phyloP scores from a whole-genome alignment of 345 rosid species.

The Passiflora organensis region DNA sequence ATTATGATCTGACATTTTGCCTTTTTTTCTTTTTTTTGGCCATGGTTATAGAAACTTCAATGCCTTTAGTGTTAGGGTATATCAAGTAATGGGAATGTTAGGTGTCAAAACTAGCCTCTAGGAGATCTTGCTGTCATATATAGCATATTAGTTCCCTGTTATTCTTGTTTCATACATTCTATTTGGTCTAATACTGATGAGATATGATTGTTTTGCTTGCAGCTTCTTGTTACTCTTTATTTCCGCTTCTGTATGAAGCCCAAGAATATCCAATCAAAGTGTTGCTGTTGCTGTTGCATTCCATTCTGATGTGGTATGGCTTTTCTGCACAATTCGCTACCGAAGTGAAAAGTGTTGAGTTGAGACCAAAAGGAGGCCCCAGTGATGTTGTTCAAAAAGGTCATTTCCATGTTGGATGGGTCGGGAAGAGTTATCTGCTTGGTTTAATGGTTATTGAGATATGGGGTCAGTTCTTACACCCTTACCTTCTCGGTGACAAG shows the following conservation, averaged over 20 bases:
- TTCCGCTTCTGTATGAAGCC: slow-evolving; percentile 71
- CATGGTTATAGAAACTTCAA: too few relatives aligned
- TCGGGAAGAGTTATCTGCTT: slow-evolving; percentile 44
- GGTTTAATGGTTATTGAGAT: slow-evolving; percentile 65
- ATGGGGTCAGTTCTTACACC: slow-evolving; percentile 68
- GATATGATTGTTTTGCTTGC: slow-evolving; percentile 23
- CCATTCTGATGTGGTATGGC: slow-evolving; percentile 47
- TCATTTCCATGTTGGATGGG: slow-evolving; percentile 43
- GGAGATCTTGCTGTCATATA: too few relatives aligned
- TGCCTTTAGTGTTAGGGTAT: too few relatives aligned
- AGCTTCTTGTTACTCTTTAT: slow-evolving; percentile 80
- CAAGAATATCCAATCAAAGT: slow-evolving; percentile 89
- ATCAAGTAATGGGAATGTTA: too few relatives aligned
- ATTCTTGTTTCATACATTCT: background rate
- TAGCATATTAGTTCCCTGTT: too few relatives aligned
- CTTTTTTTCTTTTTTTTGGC: too few relatives aligned
- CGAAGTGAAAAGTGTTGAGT: slow-evolving; percentile 18
- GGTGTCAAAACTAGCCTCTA: too few relatives aligned
- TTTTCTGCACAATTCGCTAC: slow-evolving; percentile 38
- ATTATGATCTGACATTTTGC: too few relatives aligned
- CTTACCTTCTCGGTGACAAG: slow-evolving; percentile 56
- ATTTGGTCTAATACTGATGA: slow-evolving; percentile 2
- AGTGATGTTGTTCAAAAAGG: slow-evolving; percentile 19
- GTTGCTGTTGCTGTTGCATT: slow-evolving; percentile 50
- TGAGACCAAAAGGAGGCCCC: background rate